Base-by-base conservation (phyloP, 495 filamentous ascomycete genomes). In the Hypoxylon cercidicola region DNA sequence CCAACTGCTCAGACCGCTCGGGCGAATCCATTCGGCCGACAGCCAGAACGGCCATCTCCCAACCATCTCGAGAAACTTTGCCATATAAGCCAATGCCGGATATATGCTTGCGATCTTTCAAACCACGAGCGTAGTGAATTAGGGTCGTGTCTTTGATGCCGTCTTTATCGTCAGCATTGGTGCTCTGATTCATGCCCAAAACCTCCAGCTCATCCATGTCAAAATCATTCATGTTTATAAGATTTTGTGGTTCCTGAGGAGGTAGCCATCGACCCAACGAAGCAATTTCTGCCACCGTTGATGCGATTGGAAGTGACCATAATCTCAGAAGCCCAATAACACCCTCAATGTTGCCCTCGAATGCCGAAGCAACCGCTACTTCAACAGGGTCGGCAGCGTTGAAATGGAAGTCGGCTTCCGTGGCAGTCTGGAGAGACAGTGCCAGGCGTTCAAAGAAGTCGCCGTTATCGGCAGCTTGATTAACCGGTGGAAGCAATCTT, bases 31-130 rank as follows among this genome's bases (percentile, higher is more conserved):
- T 76, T 23, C 93, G 84, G 35, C 86, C 87, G 28, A 96, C 77
- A 12, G 95, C 82, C 43, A 91, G 85, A 53, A 97, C 84, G 0
- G 91, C 88, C 57, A 97, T 75, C 74, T 97, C 90, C 93, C 93
- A 97, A 10, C 93, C 93, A 53, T 91, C 88, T 12, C 84, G 78
- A 41, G 67, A 54, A 9, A 76, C 71, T 51, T 77, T 75, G 52
- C 66, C 60, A 69, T 72, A 32, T 32, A 72, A 74, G 46, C 64
- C 62, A 11, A 66, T 49, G 9, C 71, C 48, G 1, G 68, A 66
- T 18, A 84, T 50, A 4, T 77, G 62, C 15, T 79, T 78, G 47
- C 78, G 75, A 37, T 81, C 72, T 21, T 75, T 76, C 53, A 86
- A 64, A n/a, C 82, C 77, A 49, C 82, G 82, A 1, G 92, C 90